Conservation (phyloP, 108 stramenopile species). For the Fragilaria crotonensis region DNA sequence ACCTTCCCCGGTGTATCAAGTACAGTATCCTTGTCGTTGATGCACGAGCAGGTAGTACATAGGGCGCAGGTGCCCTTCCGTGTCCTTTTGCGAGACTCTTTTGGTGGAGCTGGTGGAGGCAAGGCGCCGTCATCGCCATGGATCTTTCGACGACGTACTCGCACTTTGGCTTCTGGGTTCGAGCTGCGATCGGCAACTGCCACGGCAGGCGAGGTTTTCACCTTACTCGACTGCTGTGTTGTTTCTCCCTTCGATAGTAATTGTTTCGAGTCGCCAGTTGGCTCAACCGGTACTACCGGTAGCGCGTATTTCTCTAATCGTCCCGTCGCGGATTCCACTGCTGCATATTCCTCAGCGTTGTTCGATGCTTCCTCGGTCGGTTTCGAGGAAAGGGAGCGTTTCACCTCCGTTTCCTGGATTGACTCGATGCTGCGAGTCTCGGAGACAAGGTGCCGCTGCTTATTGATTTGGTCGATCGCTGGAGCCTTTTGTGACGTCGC, state of each 20-base stretch:
- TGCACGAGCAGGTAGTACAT: conserved; percentile 32
- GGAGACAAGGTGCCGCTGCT: not conserved
- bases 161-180: not conserved
- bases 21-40: not conserved
- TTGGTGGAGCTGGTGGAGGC: too few species aligned
- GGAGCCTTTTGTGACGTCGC: not conserved
- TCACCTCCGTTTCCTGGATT: not conserved
- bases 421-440: not conserved
- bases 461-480: not conserved
- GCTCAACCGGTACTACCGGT: not conserved
- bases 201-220: not conserved
- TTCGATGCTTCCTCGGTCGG: too few species aligned
- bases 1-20: conserved; percentile 3
- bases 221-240: not conserved
- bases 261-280: not conserved
- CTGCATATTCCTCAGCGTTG: too few species aligned
- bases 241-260: not conserved
- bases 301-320: too few species aligned
- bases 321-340: too few species aligned
- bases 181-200: not conserved
- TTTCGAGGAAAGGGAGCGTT: too few species aligned
- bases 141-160: not conserved
- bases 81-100: not conserved
- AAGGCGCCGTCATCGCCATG: not conserved
- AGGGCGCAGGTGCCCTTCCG: conserved; percentile 22